Conservation (phyloP, 169 alveolate genomes). For the Babesia bovis region DNA sequence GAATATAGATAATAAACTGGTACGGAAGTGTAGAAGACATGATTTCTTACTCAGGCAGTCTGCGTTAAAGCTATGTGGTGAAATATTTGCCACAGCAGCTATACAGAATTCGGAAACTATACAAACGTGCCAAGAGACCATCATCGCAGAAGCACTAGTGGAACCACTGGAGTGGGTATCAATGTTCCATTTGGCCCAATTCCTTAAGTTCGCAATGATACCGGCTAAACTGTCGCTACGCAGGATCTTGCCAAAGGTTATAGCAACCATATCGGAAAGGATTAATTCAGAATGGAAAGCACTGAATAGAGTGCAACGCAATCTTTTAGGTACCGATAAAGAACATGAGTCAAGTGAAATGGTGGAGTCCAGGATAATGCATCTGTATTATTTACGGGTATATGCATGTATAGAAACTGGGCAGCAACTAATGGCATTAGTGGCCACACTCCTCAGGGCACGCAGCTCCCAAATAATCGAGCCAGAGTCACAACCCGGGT, state of each 20-base stretch:
- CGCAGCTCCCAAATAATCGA: background rate
- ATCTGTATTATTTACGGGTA: conserved; percentile 62
- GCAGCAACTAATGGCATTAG: conserved; percentile 29
- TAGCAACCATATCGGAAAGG: conserved; percentile 28
- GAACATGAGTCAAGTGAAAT: background rate
- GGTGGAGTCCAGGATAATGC: conserved; percentile 31
- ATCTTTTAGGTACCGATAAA: background rate
- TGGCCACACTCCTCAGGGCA: background rate
- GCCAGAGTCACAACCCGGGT: conserved; percentile 1
- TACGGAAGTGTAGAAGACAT: conserved; percentile 33
- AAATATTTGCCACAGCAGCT: conserved; percentile 12
- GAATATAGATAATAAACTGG: conserved; percentile 12
- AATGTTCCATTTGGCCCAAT: conserved; percentile 55
- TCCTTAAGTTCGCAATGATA: conserved; percentile 43
- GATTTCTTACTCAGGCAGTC: conserved; percentile 54
- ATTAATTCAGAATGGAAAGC: conserved; percentile 61
- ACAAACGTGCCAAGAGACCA: background rate
- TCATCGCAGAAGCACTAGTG: conserved; percentile 30
- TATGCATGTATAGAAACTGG: conserved; percentile 66
- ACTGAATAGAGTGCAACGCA: conserved; percentile 29
- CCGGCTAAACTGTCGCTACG: conserved; percentile 40
- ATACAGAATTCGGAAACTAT: conserved; percentile 8
- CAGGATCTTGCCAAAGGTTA: conserved; percentile 1
- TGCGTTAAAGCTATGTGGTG: conserved; percentile 50
- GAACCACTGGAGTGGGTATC: conserved; percentile 57